Base-by-base conservation (phyloP, 768 basidiomycete genomes). In the Lepiota subincarnata region DNA sequence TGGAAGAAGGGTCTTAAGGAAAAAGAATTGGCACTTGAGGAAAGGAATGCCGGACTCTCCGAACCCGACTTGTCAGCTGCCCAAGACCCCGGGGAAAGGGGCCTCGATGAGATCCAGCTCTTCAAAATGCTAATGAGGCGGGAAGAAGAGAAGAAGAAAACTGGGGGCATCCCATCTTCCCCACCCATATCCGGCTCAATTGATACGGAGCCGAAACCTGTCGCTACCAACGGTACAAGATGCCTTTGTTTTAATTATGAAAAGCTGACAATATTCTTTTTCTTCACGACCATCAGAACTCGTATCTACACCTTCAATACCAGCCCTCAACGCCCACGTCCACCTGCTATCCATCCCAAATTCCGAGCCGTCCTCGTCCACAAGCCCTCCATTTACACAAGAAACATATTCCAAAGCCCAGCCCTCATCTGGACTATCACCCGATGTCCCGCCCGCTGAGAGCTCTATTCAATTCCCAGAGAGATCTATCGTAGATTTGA, bases 1-100 rank as follows among this genome's bases (percentile, higher is more conserved):
- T 92, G 89, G 82, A 93, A 91, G 75, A 88, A 85, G 65, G 86
- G 82, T 43, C 76, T 89, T 73, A 90, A 86, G 63, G 86, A 87
- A 67, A 86, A 83, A 58, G 86, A 86, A 57, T 22, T 42, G 18
- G 50, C 40, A 8, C 70, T 74, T 60, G 83, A 81, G 62, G 78
- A 80, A 50, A 78, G 76, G 62, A 71, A 63, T 38, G 59, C 56
- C n/a, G 55, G 56, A 42, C 26, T 16, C 12, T 34, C 6, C 20
- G 51, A 49, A 37, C 35, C 53, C n/a, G 43, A 49, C 48, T 12
- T 18, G 26, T 24, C 50, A 31, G 35, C 50, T 14, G 47, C 31
- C 13, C 56, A 55, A 35, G 55, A 60, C n/a, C 7, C 49, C 38
- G 49, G 50, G 11, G 55, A 48, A 26, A 54, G 38, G 14, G 48